These are phyloP conservation scores for Macrolepiota fuliginosa DNA, from an alignment of 768 basidiomycete genomes.

Conservation along the genomic window DNA sequence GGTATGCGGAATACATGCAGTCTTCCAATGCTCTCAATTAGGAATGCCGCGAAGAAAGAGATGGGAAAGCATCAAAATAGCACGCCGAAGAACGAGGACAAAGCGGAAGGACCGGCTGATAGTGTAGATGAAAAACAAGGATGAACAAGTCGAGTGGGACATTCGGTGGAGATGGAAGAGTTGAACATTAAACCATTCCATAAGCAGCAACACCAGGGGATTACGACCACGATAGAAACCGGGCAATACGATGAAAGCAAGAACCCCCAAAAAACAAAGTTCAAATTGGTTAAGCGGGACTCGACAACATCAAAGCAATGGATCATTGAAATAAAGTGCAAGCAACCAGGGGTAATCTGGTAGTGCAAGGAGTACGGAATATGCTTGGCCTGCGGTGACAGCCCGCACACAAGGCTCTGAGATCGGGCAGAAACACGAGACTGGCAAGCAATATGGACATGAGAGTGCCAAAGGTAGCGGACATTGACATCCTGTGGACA, in stretches of 20 bases:
- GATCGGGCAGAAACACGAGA: not conserved
- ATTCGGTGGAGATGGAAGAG: too few relatives aligned
- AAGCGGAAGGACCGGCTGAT: too few relatives aligned
- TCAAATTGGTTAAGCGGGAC: not conserved
- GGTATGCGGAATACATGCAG: too few relatives aligned
- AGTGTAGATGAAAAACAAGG: too few relatives aligned
- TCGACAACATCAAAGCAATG: not conserved
- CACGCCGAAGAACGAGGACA: too few relatives aligned
- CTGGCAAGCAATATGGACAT: not conserved
- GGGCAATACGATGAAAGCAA: not conserved
- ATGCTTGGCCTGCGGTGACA: not conserved
- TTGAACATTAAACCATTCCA: too few relatives aligned
- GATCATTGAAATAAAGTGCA: not conserved
- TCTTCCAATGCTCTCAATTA: too few relatives aligned
- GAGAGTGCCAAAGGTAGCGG: not conserved
- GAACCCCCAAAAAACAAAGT: not conserved
- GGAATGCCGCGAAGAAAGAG: too few relatives aligned
- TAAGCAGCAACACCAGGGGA: too few relatives aligned
- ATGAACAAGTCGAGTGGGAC: too few relatives aligned
- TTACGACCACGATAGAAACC: not conserved
- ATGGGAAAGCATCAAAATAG: too few relatives aligned
- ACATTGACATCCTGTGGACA: not conserved
- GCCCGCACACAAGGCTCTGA: not conserved
- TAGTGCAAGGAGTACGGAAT: not conserved
- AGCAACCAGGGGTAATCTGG: not conserved